Evolutionary conservation across 2,329 filamentous ascomycete species (phyloP), one percentile per base, ranked within the genome.

Genomic region (Aspergillus persii): DNA sequence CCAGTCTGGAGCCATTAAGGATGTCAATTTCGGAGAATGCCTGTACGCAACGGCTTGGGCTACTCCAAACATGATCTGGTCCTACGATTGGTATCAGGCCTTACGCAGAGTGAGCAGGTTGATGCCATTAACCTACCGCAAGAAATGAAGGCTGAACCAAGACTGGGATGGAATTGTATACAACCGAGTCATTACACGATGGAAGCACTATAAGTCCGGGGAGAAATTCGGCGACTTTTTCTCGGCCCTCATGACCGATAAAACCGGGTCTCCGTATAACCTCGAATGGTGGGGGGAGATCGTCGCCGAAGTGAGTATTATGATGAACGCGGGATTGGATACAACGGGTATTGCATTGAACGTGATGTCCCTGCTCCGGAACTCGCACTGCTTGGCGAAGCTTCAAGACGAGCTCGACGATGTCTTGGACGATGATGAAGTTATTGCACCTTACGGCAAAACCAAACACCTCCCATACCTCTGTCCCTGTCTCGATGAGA

Each of bases 151-250:
- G 7, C 52, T 66, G 9, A 64, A 64, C 51, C 46, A 59, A 15
- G 65, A 66, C 49, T 67, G 63, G 64, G 58, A 59, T 9, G 66
- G 62, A 0, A 66, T 66, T 26, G 57, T 65, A n/a, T 61, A 65
- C 29, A 66, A 67, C 39, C 61, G 61, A 6, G 65, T 58, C 1
- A 67, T 59, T 1, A 66, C 60, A 15, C 61, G 65, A 9, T 26
- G 57, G 47, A 66, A 66, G 49, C 58, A 59, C 6, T 61, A 67
- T 15, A 12, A 75, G 18, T 68, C 68, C 0, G 82, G 83, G 8
- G 83, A 86, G 69, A 81, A 80, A 60, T 73, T 85, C 0, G 79
- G 82, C 49, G 84, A 86, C 63, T 85, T 86, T 69, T 85, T 86
- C 72, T 72, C 79, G 41, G 74, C 76, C 0, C 66, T 86, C 12